Evolutionary conservation across 495 filamentous ascomycete species (phyloP), one percentile per base, ranked within the genome.

Genomic region (Xylaria cubensis): DNA sequence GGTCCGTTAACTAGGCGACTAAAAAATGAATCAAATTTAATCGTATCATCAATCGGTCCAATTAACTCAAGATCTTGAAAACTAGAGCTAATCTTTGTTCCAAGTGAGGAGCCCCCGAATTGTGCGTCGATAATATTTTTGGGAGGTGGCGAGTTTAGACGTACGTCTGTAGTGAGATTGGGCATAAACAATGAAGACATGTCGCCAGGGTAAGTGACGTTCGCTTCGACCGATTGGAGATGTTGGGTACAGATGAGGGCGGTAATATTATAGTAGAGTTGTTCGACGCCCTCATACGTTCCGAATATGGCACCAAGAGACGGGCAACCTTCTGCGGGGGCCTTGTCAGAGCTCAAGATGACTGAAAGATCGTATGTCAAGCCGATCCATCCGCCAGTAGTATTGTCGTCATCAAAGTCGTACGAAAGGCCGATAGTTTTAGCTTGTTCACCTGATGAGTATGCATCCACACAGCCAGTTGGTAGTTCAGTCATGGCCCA

Each of bases 241-340:
- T 21, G 41, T 48, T 64, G 41, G 10, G 36, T 64, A 15, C 62
- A 64, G 7, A 46, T 26, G 24, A 64, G 62, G 24, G 24, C 41
- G 4, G 62, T 64, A 19, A 64, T 5, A 19, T 64, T 46, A 29
- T 5, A 48, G 12, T 12, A 41, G 4, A 21, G 39, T 17, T 26
- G 62, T 2, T 21, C 3, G 0, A 10, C 3, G 48, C 29, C 39
- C n/a, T 64, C 62, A 34, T 64, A 64, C 13, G 62, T 64, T 4
- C 62, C 62, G 13, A 44, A 48, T 1, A 64, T 64, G 62, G 6
- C 39, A 44, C 62, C 62, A 44, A 64, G 24, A 48, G 62, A 44
- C 21, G 62, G 62, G 21, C 62, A 64, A 32, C 39, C 55, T 59
- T n/a, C 15, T 7, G 29, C 5, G 12, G 61, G 21, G 21, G 39